Base-by-base conservation (phyloP, 495 filamentous ascomycete species). In the Penicillium bovifimosum region DNA sequence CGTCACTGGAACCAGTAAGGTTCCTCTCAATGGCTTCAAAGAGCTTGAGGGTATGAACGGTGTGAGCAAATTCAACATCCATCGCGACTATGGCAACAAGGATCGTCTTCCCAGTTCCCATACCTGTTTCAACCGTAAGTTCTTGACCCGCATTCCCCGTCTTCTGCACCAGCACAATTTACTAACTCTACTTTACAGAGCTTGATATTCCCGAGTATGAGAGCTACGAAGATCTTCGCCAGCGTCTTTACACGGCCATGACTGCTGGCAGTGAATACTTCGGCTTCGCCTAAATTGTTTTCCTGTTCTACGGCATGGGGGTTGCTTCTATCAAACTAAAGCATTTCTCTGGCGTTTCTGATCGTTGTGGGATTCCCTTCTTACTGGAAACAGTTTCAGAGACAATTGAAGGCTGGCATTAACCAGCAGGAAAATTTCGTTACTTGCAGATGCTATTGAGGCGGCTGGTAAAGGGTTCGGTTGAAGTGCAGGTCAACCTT, bases 11-110 rank as follows among this genome's bases (percentile, higher is more conserved):
- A 99, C 93, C 10, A 93, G 88, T 72, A 99, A 99, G 75, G 93
- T 99, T 20, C 93, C 93, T 38, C 84, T 99, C 40, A 99, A 99
- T 61, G 93, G 93, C 24, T 99, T 99, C 80, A 96, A 93, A 73
- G 92, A 99, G 69, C 82, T 99, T 18, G 93, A 99, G 72, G 93
- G 93, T 55, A 99, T 99, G 93, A 97, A 99, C 67, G 93, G 93
- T 39, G 86, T 99, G 73, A 95, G 86, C 69, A 83, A 86, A 55
- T 99, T 99, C 84, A 99, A 96, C 70, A 96, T 99, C 59, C 93
- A 99, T 66, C 87, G 93, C 44, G 95, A 97, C 68, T 97, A 96
- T 70, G 93, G 93, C 54, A 95, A 87, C 79, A 97, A 96, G 72
- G 91, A 97, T 64, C 86, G 95, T 49, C 81, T 99, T 48, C 93